Evolutionary conservation across 2,329 filamentous ascomycete species (phyloP).

Genomic region (Tolypocladium pustulatum): DNA sequence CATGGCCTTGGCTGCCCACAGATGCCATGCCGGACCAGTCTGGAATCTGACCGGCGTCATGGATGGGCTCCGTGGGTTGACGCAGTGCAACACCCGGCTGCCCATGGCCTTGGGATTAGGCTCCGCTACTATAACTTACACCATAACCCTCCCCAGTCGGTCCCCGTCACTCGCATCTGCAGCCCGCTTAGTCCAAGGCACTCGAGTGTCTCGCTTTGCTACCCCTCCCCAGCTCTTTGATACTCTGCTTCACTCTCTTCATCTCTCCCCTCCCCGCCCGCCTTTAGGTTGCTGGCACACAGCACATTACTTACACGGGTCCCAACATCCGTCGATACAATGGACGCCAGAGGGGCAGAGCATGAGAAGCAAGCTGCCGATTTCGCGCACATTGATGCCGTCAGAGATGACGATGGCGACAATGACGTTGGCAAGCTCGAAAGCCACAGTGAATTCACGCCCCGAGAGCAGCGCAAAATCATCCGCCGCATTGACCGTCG

Average conservation of each 20-base stretch:
- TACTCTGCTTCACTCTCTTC: background rate
- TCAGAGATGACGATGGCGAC: slow-evolving; percentile 12
- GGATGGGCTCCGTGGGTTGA: background rate
- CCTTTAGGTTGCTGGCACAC: background rate
- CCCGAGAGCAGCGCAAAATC: slow-evolving; percentile 54
- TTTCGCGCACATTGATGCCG: slow-evolving; percentile 12
- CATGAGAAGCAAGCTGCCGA: slow-evolving; percentile 15
- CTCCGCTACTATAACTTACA: background rate
- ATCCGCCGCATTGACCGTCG: slow-evolving; percentile 59
- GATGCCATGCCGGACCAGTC: background rate
- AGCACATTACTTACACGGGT: background rate
- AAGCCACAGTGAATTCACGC: slow-evolving; percentile 38
- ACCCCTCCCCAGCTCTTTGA: background rate
- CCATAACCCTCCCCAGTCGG: background rate
- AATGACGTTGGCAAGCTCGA: slow-evolving; percentile 22
- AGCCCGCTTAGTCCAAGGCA: background rate
- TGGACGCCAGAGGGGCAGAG: slow-evolving; percentile 11
- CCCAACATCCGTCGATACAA: background rate
- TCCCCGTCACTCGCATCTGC: background rate
- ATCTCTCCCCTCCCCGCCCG: background rate
- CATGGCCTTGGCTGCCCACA: background rate
- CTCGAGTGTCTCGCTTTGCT: background rate
- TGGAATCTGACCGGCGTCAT: background rate
- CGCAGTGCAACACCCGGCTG: background rate
- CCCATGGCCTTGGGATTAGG: background rate